Evolutionary conservation across 805 yeast genomes (phyloP).

Genomic region (Metschnikowia aberdeeniae): DNA sequence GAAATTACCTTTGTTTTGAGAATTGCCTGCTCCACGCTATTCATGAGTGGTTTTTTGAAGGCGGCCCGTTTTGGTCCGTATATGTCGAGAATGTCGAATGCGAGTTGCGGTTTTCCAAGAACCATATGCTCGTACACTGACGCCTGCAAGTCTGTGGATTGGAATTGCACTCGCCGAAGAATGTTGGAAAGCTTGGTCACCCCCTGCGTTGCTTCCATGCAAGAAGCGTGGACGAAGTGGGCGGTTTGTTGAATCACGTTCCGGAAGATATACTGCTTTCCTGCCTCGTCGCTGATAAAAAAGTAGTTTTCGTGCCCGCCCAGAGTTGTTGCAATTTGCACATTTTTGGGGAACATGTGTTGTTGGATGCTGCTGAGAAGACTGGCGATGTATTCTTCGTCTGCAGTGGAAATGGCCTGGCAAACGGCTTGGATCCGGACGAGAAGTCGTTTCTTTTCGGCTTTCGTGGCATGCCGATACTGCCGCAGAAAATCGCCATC

Average conservation of each 20-base stretch:
- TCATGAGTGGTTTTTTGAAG: slow-evolving; percentile 18
- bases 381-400: slow-evolving; percentile 15
- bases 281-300: slow-evolving; percentile 9
- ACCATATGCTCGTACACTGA: slow-evolving; percentile 24
- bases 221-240: slow-evolving; percentile 17
- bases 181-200: slow-evolving; percentile 21
- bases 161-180: slow-evolving; percentile 15
- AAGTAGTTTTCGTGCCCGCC: not conserved
- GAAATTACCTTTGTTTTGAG: slow-evolving; percentile 17
- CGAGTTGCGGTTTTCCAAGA: slow-evolving; percentile 23
- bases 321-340: not conserved
- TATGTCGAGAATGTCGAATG: slow-evolving; percentile 23
- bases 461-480: slow-evolving; percentile 12
- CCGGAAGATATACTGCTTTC: slow-evolving; percentile 19
- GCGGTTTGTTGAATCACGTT: slow-evolving; percentile 18
- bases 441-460: slow-evolving; percentile 23
- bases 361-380: slow-evolving; percentile 16
- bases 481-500: slow-evolving; percentile 15
- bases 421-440: slow-evolving; percentile 26
- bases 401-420: slow-evolving; percentile 25
- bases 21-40: slow-evolving; percentile 28
- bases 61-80: slow-evolving; percentile 19
- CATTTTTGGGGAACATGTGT: slow-evolving; percentile 6
- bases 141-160: slow-evolving; percentile 14
- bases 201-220: slow-evolving; percentile 9